These are phyloP conservation scores for Calocybe gangraenosa DNA, from an alignment of 768 basidiomycete species.

Conservation along the genomic window DNA sequence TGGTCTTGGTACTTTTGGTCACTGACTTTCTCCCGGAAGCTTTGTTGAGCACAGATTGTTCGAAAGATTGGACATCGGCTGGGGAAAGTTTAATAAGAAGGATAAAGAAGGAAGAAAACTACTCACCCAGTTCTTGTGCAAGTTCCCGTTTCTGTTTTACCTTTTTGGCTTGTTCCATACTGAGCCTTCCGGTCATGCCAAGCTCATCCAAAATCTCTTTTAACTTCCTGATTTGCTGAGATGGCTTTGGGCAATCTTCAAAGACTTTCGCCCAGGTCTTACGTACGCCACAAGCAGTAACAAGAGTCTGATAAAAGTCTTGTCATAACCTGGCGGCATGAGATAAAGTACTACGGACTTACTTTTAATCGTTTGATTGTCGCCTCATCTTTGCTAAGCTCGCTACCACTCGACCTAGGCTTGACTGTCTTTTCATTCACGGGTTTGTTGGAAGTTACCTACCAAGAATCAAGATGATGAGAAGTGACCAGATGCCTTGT, in stretches of 20 bases:
- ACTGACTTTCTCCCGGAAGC: conserved; percentile 20
- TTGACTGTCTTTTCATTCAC: conserved; percentile 27
- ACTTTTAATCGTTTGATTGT: conserved; percentile 75
- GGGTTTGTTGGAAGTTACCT: conserved; percentile 21
- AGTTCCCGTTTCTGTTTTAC: conserved; percentile 74
- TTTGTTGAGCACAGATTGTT: conserved; percentile 40
- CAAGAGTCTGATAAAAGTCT: conserved; percentile 46
- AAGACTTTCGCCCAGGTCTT: conserved; percentile 78
- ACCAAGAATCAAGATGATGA: not conserved
- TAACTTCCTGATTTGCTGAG: conserved; percentile 62
- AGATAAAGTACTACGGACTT: conserved; percentile 4
- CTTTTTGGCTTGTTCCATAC: conserved; percentile 73
- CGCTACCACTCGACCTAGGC: conserved; percentile 17
- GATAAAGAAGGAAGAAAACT: not conserved
- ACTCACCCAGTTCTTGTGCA: conserved; percentile 72
- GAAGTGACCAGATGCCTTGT: too few species aligned
- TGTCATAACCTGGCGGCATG: conserved; percentile 1
- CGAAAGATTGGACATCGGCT: conserved; percentile 80
- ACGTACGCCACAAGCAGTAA: conserved; percentile 72
- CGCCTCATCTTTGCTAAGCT: conserved; percentile 60
- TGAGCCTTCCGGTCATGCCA: conserved; percentile 78
- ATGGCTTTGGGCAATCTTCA: conserved; percentile 48
- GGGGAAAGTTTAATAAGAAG: conserved; percentile 1
- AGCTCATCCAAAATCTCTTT: conserved; percentile 62
- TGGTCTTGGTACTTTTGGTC: conserved; percentile 1